These are phyloP conservation scores for Aspergillus sparsus DNA, from an alignment of 495 filamentous ascomycete species.

Conservation along the genomic window DNA sequence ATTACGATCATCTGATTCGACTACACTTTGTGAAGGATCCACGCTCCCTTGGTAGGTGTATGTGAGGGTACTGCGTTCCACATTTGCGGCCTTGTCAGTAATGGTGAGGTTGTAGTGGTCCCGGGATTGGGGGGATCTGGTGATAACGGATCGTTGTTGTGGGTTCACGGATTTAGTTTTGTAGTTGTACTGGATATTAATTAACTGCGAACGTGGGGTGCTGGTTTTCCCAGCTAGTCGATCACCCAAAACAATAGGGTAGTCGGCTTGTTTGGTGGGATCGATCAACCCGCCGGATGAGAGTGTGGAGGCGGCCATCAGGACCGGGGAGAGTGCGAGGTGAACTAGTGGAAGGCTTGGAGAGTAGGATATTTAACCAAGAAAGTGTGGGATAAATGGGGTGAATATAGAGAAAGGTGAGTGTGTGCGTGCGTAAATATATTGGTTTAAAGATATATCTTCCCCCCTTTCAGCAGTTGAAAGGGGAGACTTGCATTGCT, in stretches of 20 bases:
- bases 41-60: slow-evolving; percentile 55
- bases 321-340: neutral
- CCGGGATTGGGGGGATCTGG: slow-evolving; percentile 36
- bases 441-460: neutral
- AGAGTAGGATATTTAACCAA: neutral
- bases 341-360: neutral
- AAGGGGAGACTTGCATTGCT: slow-evolving; percentile 21
- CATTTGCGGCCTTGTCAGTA: slow-evolving; percentile 48
- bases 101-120: slow-evolving; percentile 52
- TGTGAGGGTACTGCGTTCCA: slow-evolving; percentile 40
- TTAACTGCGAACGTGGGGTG: slow-evolving; percentile 28
- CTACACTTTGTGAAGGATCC: slow-evolving; percentile 36
- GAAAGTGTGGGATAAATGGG: neutral
- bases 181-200: slow-evolving; percentile 56
- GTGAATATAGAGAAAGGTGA: slow-evolving; percentile 10
- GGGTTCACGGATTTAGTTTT: slow-evolving; percentile 50
- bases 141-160: slow-evolving; percentile 44
- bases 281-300: slow-evolving; percentile 44
- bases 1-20: slow-evolving; percentile 36
- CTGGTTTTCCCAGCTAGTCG: slow-evolving; percentile 33
- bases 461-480: slow-evolving; percentile 14
- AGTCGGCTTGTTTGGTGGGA: slow-evolving; percentile 52
- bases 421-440: slow-evolving; percentile 15
- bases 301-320: slow-evolving; percentile 42
- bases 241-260: slow-evolving; percentile 49